Evolutionary conservation across 148 eudicot species (phyloP), one percentile per base, ranked within the genome.

Genomic region (Vaccinium myrtillus): DNA sequence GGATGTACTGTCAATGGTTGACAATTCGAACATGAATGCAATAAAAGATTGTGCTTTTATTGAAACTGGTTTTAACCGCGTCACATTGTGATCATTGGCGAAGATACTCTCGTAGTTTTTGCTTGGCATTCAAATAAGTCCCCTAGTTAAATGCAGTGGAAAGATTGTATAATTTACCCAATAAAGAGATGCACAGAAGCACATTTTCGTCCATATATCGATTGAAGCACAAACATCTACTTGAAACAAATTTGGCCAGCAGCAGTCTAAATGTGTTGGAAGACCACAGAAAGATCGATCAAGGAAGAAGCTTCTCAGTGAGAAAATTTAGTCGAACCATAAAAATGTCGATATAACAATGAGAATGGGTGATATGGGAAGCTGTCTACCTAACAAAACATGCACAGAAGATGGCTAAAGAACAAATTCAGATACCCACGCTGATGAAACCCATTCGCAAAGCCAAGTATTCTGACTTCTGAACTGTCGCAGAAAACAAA

Each of bases 401-500:
- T 55, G 67, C 30, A 16, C 4, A 61, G 9, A 11, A 6, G 58
- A 61, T 50, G 75, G 73, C 25, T 77, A 51, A 49, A 80, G 76
- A 79, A 59, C 46, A 85, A 87, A 83, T 74, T 55, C 25, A 55
- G 89, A 86, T 84, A 94, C 99, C 90, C 92, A 97, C 98, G 32
- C 93, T 91, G 88, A 97, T 91, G 86, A 97, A 97, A 83, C 99
- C 99, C 86, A 93, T 86, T 86, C 98, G 92, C 81, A 97, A 74
- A 54, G 98, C 99, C 89, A 93, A 81, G 88, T 97, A 97, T 87
- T 97, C 98, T 3, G 98, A 92, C 90, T 94, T 97, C 76, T 89
- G 87, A 97, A 97, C 86, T 95, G 99, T 51, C 92, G 90, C 51
- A 95, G 93, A 89, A 97, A 97, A 89, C 99, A 95, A 69, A 95